phyloP scores from a whole-genome alignment of 805 yeast genomes.

The Hagleromyces aurorensis region DNA sequence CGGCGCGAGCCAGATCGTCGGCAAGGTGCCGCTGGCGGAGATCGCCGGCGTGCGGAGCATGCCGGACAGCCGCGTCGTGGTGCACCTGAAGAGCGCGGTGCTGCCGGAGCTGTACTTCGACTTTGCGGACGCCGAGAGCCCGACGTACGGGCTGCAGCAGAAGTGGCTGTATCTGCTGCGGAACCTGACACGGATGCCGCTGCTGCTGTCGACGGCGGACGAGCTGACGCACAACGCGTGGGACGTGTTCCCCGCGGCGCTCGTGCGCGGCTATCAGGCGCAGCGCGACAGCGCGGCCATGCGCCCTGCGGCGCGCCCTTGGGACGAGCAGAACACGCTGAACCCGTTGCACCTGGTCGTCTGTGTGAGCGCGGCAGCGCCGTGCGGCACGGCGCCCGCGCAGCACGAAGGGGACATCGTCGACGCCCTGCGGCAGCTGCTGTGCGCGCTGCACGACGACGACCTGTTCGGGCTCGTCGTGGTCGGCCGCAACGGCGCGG shows the following conservation, averaged over 20 bases:
- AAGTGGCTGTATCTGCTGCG: constrained; percentile 13
- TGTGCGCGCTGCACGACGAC: constrained; percentile 26
- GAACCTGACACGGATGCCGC: constrained; percentile 38
- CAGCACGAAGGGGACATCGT: constrained; percentile 27
- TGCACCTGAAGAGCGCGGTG: constrained; percentile 35
- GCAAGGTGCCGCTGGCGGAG: constrained; percentile 33
- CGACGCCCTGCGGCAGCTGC: constrained; percentile 21
- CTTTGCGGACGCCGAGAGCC: constrained; percentile 16
- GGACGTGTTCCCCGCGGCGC: constrained; percentile 32
- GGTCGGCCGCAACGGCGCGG: constrained; percentile 39
- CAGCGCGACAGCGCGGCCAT: constrained; percentile 32
- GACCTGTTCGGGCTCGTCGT: constrained; percentile 44
- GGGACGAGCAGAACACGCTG: constrained; percentile 14
- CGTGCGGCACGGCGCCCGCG: constrained; percentile 11
- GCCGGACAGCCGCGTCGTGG: constrained; percentile 22
- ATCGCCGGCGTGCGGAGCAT: constrained; percentile 29
- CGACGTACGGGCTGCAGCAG: not conserved
- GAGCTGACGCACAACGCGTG: constrained; percentile 48
- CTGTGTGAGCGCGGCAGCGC: constrained; percentile 32
- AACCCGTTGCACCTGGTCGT: constrained; percentile 34
- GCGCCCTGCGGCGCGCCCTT: constrained; percentile 35
- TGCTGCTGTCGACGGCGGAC: constrained; percentile 25
- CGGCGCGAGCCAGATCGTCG: too few species aligned
- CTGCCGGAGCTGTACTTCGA: constrained; percentile 39
- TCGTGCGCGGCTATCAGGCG: constrained; percentile 33